Base-by-base conservation (phyloP, 2,329 filamentous ascomycete species). In the Fusarium guadeloupense region DNA sequence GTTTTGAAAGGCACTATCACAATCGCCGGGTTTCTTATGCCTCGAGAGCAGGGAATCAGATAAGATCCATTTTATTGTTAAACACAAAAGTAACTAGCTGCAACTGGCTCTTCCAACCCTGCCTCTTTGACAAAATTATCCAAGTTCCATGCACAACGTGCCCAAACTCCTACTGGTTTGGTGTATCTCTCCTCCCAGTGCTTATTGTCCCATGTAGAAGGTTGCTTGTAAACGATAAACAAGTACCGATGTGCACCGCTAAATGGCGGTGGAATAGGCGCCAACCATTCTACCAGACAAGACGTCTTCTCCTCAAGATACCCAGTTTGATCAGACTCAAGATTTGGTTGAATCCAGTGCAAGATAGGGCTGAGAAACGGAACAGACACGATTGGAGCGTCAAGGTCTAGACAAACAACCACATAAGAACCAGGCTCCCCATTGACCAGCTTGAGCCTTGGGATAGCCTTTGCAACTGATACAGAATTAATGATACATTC, bases 181-280 rank as follows among this genome's bases (percentile, higher is more conserved):
- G 74, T 77, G 19, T 68, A 67, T 8, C 72, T 56, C 38, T 77
- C 73, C 19, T 72, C 72, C 59, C 75, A 71, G 62, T 72, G 21
- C 52, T 67, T 33, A 9, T 6, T 45, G 6, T 64, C 54, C 31
- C 59, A 64, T 3, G n/a, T 50, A 3, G 21, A 46, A 0, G 81
- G 80, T 68, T 83, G 78, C 59, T 81, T 77, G 54, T 78, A 83
- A 19, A 83, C 64, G 54, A 82, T 74, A 63, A 83, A 83, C 5
- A 75, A 51, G 62, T 84, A 84, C 1, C 81, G 78, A 68, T 84
- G 81, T 9, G 81, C 78, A 8, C 72, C 61, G 51, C 78, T 80
- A 7, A 71, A 62, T 1, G 77, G 77, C 12, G 81, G 81, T n/a
- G 81, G 81, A 5, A 73, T 75, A 3, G 82, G 81, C 0, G 74